Conservation (phyloP, 73 alveolate genomes). For the Uronychia binucleata region DNA sequence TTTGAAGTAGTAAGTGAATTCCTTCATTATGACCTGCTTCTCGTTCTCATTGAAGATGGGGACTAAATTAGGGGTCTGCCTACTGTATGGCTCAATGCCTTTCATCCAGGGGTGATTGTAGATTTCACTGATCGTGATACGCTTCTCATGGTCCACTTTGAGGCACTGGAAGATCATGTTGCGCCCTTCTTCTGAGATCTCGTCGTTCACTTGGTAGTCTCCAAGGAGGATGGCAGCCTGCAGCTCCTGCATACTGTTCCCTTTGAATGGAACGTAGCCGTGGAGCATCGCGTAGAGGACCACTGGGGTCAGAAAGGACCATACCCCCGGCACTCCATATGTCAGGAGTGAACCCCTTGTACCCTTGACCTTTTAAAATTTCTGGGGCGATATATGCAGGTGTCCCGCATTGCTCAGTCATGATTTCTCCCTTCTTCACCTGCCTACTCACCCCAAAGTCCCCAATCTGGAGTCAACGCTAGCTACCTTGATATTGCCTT, state of each 20-base stretch:
- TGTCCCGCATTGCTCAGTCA: slow-evolving; percentile 68
- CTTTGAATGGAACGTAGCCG: slow-evolving; percentile 78
- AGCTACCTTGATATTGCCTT: slow-evolving; percentile 62
- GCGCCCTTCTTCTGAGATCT: slow-evolving; percentile 59
- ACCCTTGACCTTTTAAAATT: slow-evolving; percentile 57
- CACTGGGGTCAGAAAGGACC: neutral
- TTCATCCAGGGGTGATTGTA: slow-evolving; percentile 63
- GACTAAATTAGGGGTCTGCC: slow-evolving; percentile 9
- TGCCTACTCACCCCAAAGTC: slow-evolving; percentile 62
- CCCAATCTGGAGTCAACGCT: slow-evolving; percentile 75
- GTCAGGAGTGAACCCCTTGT: slow-evolving; percentile 58
- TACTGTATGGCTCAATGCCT: slow-evolving; percentile 42
- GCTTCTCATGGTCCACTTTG: slow-evolving; percentile 41
- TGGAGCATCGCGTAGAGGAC: slow-evolving; percentile 73
- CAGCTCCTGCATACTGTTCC: slow-evolving; percentile 67
- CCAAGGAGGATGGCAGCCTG: slow-evolving; percentile 50
- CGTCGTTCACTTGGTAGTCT: slow-evolving; percentile 44
- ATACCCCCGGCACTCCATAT: slow-evolving; percentile 66
- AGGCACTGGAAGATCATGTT: slow-evolving; percentile 53
- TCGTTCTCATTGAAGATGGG: slow-evolving; percentile 61
- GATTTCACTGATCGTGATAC: slow-evolving; percentile 52
- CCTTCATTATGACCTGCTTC: slow-evolving; percentile 49
- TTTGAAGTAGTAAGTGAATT: slow-evolving; percentile 59
- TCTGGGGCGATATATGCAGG: slow-evolving; percentile 82
- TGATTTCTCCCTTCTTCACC: slow-evolving; percentile 27